These are phyloP conservation scores for Russula brevipes DNA, from an alignment of 768 basidiomycete species.

Conservation along the genomic window DNA sequence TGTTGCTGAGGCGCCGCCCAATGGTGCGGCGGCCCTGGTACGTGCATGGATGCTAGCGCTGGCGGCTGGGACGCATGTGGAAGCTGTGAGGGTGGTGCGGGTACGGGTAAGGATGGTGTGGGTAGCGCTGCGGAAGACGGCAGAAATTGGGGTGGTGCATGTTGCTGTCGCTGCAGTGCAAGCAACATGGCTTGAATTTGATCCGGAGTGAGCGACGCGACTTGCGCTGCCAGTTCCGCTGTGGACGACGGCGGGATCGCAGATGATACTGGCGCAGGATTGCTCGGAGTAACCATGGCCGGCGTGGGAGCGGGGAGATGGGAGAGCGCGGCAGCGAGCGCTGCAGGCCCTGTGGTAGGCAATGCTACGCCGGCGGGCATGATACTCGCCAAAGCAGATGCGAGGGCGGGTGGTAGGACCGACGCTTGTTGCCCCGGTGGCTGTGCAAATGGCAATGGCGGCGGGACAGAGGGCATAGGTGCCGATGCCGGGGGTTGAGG, in stretches of 20 bases:
- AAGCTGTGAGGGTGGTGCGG: neutral
- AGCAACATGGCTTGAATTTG: slow-evolving; percentile 67
- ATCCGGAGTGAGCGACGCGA: slow-evolving; percentile 69
- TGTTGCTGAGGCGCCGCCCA: neutral
- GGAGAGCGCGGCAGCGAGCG: slow-evolving; percentile 21
- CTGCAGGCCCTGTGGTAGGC: slow-evolving; percentile 7
- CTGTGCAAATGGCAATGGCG: neutral
- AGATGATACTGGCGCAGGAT: slow-evolving; percentile 31
- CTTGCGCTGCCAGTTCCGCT: slow-evolving; percentile 59
- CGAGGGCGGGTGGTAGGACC: slow-evolving; percentile 17
- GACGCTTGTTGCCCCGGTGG: slow-evolving; percentile 5
- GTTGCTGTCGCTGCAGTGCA: slow-evolving; percentile 38
- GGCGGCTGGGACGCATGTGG: neutral
- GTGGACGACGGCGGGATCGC: slow-evolving; percentile 34
- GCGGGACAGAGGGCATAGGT: neutral
- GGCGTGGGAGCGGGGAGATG: slow-evolving; percentile 15
- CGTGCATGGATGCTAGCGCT: neutral
- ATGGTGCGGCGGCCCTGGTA: neutral
- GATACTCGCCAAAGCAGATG: slow-evolving; percentile 20
- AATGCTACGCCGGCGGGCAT: slow-evolving; percentile 1
- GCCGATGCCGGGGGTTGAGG: neutral
- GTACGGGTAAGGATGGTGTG: neutral
- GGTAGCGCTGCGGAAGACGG: neutral
- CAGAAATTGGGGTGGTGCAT: neutral
- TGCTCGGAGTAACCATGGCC: slow-evolving; percentile 27